Evolutionary conservation across 1,284 basidiomycete genomes (phyloP), one percentile per base, ranked within the genome.

Genomic region (Trichosporon sp.): DNA sequence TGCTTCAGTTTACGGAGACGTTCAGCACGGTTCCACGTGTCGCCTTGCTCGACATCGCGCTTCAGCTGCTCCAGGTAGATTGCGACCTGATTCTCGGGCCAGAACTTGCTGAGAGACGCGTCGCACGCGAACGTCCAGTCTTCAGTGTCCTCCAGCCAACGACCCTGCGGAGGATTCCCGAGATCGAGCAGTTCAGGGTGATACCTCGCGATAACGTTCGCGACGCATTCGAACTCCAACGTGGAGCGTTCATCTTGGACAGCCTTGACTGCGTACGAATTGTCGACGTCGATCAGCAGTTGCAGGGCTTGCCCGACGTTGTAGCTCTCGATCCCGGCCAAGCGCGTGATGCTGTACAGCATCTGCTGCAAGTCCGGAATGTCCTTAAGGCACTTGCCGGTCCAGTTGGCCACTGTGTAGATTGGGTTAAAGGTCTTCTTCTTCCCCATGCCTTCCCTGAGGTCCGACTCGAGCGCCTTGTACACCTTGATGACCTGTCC

Each of bases 191-290:
- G 32, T 8, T 63, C 59, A 1, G 59, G 59, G 59, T 63, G 12
- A 10, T 63, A 63, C 8, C 32, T 37, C 6, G 59, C 59, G 16
- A 63, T 63, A 32, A n/a, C 32, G n/a, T 63, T n/a, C 2, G 59
- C 59, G 35, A 63, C 59, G 32, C 14, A n/a, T 11, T 19, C 16
- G 31, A 63, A 35, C 3, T 16, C 32, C 31, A 63, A 16, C 32
- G 59, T n/a, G 4, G 59, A 63, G 32, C 16, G 31, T 5, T 63
- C 59, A 19, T 35, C 59, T 8, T n/a, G 59, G 7, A 63, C 7
- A n/a, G 59, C 59, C 16, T 63, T n/a, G 59, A 63, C 14, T 2
- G 59, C 59, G 59, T 63, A 63, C 4, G 59, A 63, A 7, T 21
- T 32, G 59, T 63, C 59, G 16, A 63, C 59, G 12, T 35, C 16